phyloP scores from a whole-genome alignment of 2,329 filamentous ascomycete genomes.

The Pyricularia pennisetigena region DNA sequence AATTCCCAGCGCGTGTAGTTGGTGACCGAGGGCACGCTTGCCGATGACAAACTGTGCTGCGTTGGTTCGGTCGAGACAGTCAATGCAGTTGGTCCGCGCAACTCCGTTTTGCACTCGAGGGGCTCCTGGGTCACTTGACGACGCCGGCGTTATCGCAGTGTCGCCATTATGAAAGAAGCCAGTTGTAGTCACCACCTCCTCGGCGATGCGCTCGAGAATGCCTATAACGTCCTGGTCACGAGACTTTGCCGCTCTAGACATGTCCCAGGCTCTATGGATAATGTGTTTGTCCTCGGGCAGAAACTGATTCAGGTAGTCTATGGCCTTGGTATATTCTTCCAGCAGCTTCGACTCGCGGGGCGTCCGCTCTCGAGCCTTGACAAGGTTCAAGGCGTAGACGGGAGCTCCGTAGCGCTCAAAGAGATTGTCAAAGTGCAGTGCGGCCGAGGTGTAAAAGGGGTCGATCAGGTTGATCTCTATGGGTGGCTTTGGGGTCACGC shows the following conservation, averaged over 20 bases:
- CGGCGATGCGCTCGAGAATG: slow-evolving; percentile 80
- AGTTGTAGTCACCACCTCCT: slow-evolving; percentile 74
- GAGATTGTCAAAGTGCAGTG: slow-evolving; percentile 88
- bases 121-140: slow-evolving; percentile 17
- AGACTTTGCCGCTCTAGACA: slow-evolving; percentile 90
- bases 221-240: slow-evolving; percentile 91
- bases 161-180: slow-evolving; percentile 95
- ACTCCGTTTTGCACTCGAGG: slow-evolving; percentile 80
- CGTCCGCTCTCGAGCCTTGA: slow-evolving; percentile 79
- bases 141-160: slow-evolving; percentile 38
- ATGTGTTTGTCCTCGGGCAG: slow-evolving; percentile 77
- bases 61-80: slow-evolving; percentile 94
- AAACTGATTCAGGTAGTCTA: slow-evolving; percentile 91
- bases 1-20: slow-evolving; percentile 84
- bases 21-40: slow-evolving; percentile 84
- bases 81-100: slow-evolving; percentile 93
- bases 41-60: slow-evolving; percentile 97
- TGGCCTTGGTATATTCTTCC: slow-evolving; percentile 75
- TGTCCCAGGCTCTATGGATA: slow-evolving; percentile 92
- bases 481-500: slow-evolving; percentile 90
- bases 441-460: slow-evolving; percentile 89
- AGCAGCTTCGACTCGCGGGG: slow-evolving; percentile 88
- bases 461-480: slow-evolving; percentile 94
- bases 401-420: slow-evolving; percentile 91
- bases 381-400: slow-evolving; percentile 82